A percentile compares a stretch with the other conserved stretches of the same genome.
phyloP scores from a whole-genome alignment of 2,329 filamentous ascomycete genomes.

The Alternaria infectoria region DNA sequence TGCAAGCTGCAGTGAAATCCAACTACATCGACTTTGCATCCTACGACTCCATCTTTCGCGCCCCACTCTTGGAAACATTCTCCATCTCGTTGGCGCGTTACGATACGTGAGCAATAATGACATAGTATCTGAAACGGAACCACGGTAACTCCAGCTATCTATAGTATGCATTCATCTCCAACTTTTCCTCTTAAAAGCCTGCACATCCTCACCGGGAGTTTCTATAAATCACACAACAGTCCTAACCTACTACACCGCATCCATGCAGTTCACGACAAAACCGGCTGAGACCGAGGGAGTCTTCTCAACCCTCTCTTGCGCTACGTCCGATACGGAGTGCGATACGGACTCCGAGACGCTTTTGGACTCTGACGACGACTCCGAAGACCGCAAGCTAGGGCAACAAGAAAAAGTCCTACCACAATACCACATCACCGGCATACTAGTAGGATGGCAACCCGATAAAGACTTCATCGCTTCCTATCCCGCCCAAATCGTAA shows the following conservation, averaged over 20 bases:
- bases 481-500: neutral
- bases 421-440: neutral
- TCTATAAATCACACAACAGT: no score
- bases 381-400: neutral
- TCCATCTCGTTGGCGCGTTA: neutral
- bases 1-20: slow-evolving; percentile 44
- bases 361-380: neutral
- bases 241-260: neutral
- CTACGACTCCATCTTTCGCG: neutral
- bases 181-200: neutral
- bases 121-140: neutral
- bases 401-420: neutral
- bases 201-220: neutral
- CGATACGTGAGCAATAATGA: neutral
- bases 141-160: neutral
- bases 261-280: neutral
- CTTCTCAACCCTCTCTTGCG: neutral
- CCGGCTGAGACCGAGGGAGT: neutral
- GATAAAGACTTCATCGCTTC: neutral
- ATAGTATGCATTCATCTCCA: neutral
- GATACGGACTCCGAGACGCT: neutral
- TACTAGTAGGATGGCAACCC: neutral
- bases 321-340: neutral
- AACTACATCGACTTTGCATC: neutral
- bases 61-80: neutral